Evolutionary conservation across 345 rosid genomes (phyloP).

Genomic region (Raphanus sativus): DNA sequence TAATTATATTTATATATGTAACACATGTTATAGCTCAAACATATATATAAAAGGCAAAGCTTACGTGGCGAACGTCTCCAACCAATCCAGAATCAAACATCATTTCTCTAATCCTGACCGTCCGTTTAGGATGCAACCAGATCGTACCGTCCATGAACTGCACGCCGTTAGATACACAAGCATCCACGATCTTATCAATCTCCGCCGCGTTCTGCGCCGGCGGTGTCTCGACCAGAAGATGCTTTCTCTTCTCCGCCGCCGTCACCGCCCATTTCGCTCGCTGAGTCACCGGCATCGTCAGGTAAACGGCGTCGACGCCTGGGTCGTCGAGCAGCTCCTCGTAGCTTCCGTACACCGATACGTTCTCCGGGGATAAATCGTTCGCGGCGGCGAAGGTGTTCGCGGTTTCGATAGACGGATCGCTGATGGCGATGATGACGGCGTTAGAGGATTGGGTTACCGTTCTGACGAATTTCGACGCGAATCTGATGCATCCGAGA

Average conservation of each 20-base stretch:
- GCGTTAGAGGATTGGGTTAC: slow-evolving; percentile 51
- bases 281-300: slow-evolving; percentile 58
- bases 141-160: slow-evolving; percentile 80
- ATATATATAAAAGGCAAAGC: neutral
- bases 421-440: slow-evolving; percentile 50
- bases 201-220: slow-evolving; percentile 52
- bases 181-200: slow-evolving; percentile 56
- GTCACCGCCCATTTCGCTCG: slow-evolving; percentile 55
- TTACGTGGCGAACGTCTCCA: slow-evolving; percentile 46
- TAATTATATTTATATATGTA: neutral
- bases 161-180: slow-evolving; percentile 60
- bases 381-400: slow-evolving; percentile 47
- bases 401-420: slow-evolving; percentile 62
- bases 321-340: slow-evolving; percentile 51
- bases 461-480: slow-evolving; percentile 59
- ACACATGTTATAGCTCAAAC: neutral
- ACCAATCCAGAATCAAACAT: slow-evolving; percentile 49
- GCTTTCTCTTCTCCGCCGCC: slow-evolving; percentile 61
- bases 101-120: slow-evolving; percentile 49
- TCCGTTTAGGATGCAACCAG: slow-evolving; percentile 78
- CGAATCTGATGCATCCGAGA: slow-evolving; percentile 57
- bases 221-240: slow-evolving; percentile 69
- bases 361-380: slow-evolving; percentile 40
- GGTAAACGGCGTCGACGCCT: slow-evolving; percentile 58
- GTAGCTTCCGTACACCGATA: slow-evolving; percentile 58